These are phyloP conservation scores for Mortierella sp. DNA, from an alignment of 371 early-diverging fungal species.

Conservation along the genomic window DNA sequence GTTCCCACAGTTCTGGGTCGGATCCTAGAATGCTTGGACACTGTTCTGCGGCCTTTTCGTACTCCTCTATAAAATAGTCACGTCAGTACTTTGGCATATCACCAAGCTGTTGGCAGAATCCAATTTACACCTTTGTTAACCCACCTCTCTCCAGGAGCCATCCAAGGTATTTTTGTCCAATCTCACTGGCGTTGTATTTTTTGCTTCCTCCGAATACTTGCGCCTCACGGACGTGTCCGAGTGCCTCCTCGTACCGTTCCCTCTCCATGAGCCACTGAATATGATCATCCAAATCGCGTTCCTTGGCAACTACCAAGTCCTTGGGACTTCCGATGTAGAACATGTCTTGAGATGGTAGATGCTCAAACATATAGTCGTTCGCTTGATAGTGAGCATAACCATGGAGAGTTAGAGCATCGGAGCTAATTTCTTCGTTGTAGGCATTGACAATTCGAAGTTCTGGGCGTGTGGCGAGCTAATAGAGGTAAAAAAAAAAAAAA, in stretches of 20 bases:
- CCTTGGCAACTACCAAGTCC: slow-evolving; percentile 89
- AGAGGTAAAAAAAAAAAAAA: background rate
- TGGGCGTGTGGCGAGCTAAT: slow-evolving; percentile 72
- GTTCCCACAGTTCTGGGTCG: slow-evolving; percentile 85
- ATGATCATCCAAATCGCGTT: slow-evolving; percentile 90
- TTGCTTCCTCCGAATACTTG: slow-evolving; percentile 61
- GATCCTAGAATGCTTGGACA: slow-evolving; percentile 77
- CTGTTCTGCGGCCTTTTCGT: slow-evolving; percentile 76
- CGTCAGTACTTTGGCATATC: background rate
- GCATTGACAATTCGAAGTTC: slow-evolving; percentile 90
- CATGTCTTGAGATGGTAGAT: slow-evolving; percentile 67
- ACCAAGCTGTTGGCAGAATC: background rate
- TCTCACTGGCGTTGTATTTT: slow-evolving; percentile 70
- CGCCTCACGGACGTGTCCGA: slow-evolving; percentile 64
- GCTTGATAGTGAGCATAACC: slow-evolving; percentile 89
- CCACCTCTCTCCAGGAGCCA: slow-evolving; percentile 74
- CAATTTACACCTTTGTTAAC: background rate
- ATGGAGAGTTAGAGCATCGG: slow-evolving; percentile 84
- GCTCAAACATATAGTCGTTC: slow-evolving; percentile 88
- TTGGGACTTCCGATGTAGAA: slow-evolving; percentile 93
- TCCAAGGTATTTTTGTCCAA: slow-evolving; percentile 87
- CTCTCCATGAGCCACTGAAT: slow-evolving; percentile 91
- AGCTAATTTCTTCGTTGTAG: slow-evolving; percentile 83
- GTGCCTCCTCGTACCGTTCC: slow-evolving; percentile 82
- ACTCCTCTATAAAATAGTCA: slow-evolving; percentile 57